Percentiles rank a stretch among this genome's conserved stretches.
Evolutionary conservation across 1,284 basidiomycete genomes (phyloP).

Genomic region (Moniliella sp.): DNA sequence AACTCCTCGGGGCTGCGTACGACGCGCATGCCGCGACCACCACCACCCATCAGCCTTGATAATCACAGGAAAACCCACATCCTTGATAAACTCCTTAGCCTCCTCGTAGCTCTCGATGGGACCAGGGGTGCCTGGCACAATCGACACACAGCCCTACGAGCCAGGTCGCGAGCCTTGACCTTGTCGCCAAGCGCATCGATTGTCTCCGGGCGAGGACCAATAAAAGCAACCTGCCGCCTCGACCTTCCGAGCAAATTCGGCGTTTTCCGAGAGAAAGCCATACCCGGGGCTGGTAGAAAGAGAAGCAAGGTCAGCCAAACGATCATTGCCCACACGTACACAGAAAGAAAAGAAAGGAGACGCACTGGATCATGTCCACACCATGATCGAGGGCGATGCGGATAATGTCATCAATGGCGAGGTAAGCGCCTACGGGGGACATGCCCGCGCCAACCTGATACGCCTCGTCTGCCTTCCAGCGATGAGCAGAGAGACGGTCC

Average conservation of each 20-base stretch:
- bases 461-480: conserved; percentile 96
- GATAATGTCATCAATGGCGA: conserved; percentile 92
- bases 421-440: conserved; percentile 83
- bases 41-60: conserved; percentile 98
- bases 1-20: conserved; percentile 79
- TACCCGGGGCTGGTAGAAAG: too few relatives aligned
- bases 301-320: too few relatives aligned
- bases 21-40: conserved; percentile 94
- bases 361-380: conserved; percentile 40
- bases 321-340: conserved; percentile 99
- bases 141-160: conserved; percentile 63
- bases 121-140: conserved; percentile 96
- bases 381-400: conserved; percentile 50
- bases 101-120: conserved; percentile 69
- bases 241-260: conserved; percentile 78
- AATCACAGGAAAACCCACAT: conserved; percentile 77
- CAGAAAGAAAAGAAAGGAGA: too few relatives aligned
- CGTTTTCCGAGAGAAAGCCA: conserved; percentile 93
- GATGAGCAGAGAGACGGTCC: conserved; percentile 85
- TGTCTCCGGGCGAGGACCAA: conserved; percentile 83
- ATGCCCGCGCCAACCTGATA: conserved; percentile 91
- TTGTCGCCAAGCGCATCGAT: conserved; percentile 96
- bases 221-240: conserved; percentile 87
- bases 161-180: conserved; percentile 52
- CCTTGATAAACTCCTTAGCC: conserved; percentile 49